Evolutionary conservation across 2,329 filamentous ascomycete species (phyloP).

Genomic region (Bipolaris zeicola): DNA sequence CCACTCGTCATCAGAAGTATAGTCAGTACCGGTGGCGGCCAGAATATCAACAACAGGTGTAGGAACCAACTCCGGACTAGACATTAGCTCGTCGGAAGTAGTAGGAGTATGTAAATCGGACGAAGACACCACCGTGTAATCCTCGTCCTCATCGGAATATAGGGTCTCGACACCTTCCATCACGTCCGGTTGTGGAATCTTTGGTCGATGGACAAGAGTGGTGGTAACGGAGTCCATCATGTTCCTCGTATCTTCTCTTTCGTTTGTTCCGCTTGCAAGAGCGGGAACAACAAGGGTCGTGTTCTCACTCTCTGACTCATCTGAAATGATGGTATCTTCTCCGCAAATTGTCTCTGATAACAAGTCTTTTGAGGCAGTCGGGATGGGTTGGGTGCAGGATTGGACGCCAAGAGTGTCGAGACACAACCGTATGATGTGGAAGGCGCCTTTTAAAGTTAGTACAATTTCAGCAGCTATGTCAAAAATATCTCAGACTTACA

Average conservation of each 20-base stretch:
- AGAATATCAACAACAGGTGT: constrained; percentile 9
- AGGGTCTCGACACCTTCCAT: constrained; percentile 7
- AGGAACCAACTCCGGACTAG: constrained; percentile 18
- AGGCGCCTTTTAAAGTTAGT: constrained; percentile 19
- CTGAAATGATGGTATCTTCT: background rate
- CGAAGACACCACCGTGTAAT: constrained; percentile 30
- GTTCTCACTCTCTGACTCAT: background rate
- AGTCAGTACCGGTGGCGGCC: constrained; percentile 14
- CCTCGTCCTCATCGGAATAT: constrained; percentile 29
- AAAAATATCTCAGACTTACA: constrained; percentile 36
- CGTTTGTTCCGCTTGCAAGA: background rate
- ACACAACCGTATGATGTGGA: constrained; percentile 21
- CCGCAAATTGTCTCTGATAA: constrained; percentile 14
- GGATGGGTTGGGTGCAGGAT: constrained; percentile 4
- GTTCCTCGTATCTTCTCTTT: constrained; percentile 1
- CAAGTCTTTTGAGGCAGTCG: constrained; percentile 16
- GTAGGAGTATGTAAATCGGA: constrained; percentile 9
- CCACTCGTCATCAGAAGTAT: constrained; percentile 22
- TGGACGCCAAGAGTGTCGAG: constrained; percentile 12
- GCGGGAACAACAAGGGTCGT: background rate
- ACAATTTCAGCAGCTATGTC: background rate
- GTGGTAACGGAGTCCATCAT: constrained; percentile 6
- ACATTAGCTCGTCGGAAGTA: constrained; percentile 11
- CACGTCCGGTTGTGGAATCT: background rate
- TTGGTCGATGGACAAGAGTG: constrained; percentile 20